A percentile compares a stretch with the other conserved stretches of the same genome.
These are phyloP conservation scores for Hygrophila difformis DNA, from an alignment of 257 asterid species.

Conservation along the genomic window DNA sequence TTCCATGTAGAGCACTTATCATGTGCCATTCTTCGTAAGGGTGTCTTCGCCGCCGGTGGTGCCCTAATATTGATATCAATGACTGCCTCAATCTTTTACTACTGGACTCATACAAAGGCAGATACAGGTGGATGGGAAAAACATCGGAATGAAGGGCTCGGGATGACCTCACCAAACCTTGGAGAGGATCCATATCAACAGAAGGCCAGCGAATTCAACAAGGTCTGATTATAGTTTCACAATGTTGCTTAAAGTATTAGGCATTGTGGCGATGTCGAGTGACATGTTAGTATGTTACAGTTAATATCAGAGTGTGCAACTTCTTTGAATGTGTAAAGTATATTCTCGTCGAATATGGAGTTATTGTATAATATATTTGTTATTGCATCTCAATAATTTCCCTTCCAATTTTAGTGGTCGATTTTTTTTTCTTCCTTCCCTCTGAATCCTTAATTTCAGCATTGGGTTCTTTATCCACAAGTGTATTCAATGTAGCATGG, in stretches of 20 bases:
- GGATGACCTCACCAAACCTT: conserved; percentile 44
- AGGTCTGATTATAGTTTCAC: conserved; percentile 12
- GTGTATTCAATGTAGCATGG: too few relatives aligned
- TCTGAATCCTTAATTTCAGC: too few relatives aligned
- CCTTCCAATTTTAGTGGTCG: too few relatives aligned
- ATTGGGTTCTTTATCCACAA: too few relatives aligned
- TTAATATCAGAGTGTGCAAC: conserved; percentile 8
- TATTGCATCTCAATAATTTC: conserved; percentile 9
- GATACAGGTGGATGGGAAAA: conserved; percentile 93
- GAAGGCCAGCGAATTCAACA: conserved; percentile 32
- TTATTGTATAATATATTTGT: background rate
- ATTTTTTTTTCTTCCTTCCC: too few relatives aligned
- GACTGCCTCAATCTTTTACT: conserved; percentile 50
- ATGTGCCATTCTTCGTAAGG: conserved; percentile 85
- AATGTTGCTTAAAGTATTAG: conserved; percentile 8
- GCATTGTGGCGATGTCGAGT: conserved; percentile 5
- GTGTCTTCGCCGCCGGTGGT: conserved; percentile 93
- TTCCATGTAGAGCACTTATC: conserved; percentile 56
- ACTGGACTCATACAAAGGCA: conserved; percentile 77
- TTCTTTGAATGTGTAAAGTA: conserved; percentile 12
- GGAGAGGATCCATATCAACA: conserved; percentile 36
- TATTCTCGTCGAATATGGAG: conserved; percentile 13
- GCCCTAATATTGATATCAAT: conserved; percentile 59
- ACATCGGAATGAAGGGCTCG: conserved; percentile 81
- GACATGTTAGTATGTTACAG: background rate